Base-by-base conservation (phyloP, 2,329 filamentous ascomycete species). In the Paracoccidioides lutzii region DNA sequence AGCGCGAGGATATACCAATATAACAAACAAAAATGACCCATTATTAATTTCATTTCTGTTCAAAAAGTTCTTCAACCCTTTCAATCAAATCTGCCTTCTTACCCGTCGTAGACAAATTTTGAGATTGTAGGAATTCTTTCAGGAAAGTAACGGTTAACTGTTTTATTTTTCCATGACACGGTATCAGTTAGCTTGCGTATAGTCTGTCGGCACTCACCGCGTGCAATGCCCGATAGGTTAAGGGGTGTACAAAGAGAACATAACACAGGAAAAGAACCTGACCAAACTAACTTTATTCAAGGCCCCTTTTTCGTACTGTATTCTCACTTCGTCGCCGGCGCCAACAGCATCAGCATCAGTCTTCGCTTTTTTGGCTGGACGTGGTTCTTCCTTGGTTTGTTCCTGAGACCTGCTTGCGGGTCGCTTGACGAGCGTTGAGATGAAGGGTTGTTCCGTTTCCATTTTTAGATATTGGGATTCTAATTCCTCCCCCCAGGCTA, bases 401-500 rank as follows among this genome's bases (percentile, higher is more conserved):
- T 60, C 58, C 5, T 63, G 58, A 3, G 61, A 61, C 15, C 59
- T 63, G 54, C 63, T 59, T 9, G 66, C 62, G 32, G 60, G 62
- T 37, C 81, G 70, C 63, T 82, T 82, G 22, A 71, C 70, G 28
- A 76, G 73, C 0, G 72, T 72, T 12, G 69, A 66, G 3, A 72
- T 70, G 15, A 74, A 70, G 5, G 76, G 67, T 9, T 71, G 69
- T 10, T 69, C 66, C 9, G 67, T 64, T 30, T 71, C 66, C 64
- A 76, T 73, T 37, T 71, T 66, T 9, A 71, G 68, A 61, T 75
- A 78, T 56, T 83, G 81, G 7, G 78, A 71, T 35, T 86, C 80
- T 5, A 96, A 76, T 9, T 79, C 77, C 40, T 81, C 75, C 3
- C 87, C 84, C 84, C 90, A 95, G 38, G 88, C 83, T 48, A 85